A percentile compares a stretch with the other conserved stretches of the same genome.
phyloP scores from a whole-genome alignment of 441 rosid species.

The Erodium texanum region DNA sequence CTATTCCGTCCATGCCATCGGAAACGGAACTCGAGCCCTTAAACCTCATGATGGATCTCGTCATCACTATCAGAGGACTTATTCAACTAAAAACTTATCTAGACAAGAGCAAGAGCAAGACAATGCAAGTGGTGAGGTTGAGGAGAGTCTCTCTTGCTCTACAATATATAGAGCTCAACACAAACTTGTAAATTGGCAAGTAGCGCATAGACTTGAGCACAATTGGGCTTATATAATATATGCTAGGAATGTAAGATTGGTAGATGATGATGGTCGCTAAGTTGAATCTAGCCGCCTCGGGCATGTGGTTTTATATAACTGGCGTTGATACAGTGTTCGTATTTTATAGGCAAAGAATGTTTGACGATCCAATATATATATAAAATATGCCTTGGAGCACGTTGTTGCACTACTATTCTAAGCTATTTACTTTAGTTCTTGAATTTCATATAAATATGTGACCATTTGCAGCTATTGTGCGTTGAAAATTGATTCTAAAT shows the following conservation, averaged over 20 bases:
- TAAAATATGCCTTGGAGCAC: too few species aligned
- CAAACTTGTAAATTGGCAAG: not conserved
- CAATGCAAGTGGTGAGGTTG: not conserved
- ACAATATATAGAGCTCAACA: not conserved
- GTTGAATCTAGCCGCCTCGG: not conserved
- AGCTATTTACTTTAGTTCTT: not conserved
- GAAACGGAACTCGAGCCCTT: constrained; percentile 3
- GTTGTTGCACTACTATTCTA: not conserved
- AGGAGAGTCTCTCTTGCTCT: not conserved
- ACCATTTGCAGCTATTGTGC: not conserved
- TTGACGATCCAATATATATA: too few species aligned
- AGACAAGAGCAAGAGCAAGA: not conserved
- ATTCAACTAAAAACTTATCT: not conserved
- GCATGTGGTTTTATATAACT: too few species aligned
- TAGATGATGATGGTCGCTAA: too few species aligned
- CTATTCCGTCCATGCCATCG: constrained; percentile 11
- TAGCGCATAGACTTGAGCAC: too few species aligned
- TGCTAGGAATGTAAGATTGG: not conserved
- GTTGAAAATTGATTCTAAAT: not conserved
- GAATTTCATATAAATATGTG: not conserved
- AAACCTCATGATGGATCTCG: not conserved
- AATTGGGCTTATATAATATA: too few species aligned
- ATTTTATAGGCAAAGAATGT: too few species aligned
- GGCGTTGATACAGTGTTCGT: too few species aligned
- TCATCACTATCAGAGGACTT: not conserved